Evolutionary conservation across 208 protist genomes (phyloP), one percentile per base, ranked within the genome.

Genomic region (Acanthamoeba sp.): DNA sequence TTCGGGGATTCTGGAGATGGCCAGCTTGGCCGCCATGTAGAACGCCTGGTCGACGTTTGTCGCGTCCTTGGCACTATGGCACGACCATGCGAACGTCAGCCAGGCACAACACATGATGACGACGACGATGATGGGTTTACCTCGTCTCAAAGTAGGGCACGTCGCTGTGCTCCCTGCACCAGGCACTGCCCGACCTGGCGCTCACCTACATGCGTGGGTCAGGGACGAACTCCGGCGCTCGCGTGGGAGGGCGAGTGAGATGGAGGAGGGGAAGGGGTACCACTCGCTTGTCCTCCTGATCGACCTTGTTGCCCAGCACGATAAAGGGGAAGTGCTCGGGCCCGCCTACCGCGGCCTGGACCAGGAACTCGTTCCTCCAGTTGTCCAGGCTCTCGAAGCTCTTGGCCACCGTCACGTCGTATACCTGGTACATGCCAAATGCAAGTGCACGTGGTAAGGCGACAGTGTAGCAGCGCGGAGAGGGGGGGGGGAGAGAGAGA

Each of bases 341-440:
- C 22, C 89, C 59, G 27, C 16, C 6, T 1, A 55, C 36, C 29
- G 50, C 97, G 14, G 98, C 97, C 93, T 99, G 98, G 66, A 99
- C 98, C 92, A 97, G 97, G 95, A 99, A 99, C 97, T 99, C 99
- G 93, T 99, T 98, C 14, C 98, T 94, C 99, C 99, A 99, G 95
- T 84, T 38, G 57, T 96, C 93, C 32, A 97, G 50, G 27, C 27
- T 62, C 22, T 95, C 91, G 78, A 97, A 97, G 42, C 92, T 88
- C 48, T 97, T 94, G 27, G 24, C 32, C 24, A 87, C 64, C 24
- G 20, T 96, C 20, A 97, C 94, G 92, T 97, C 96, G 40, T 71
- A 97, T 14, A 97, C 80, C 71, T 80, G n/a, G n/a, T n/a, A n/a
- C n/a, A n/a, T n/a, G n/a, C n/a, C n/a, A n/a, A n/a, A n/a, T n/a